Evolutionary conservation across 192 early-diverging fungal genomes (phyloP).

Genomic region (Coemansia sp.): DNA sequence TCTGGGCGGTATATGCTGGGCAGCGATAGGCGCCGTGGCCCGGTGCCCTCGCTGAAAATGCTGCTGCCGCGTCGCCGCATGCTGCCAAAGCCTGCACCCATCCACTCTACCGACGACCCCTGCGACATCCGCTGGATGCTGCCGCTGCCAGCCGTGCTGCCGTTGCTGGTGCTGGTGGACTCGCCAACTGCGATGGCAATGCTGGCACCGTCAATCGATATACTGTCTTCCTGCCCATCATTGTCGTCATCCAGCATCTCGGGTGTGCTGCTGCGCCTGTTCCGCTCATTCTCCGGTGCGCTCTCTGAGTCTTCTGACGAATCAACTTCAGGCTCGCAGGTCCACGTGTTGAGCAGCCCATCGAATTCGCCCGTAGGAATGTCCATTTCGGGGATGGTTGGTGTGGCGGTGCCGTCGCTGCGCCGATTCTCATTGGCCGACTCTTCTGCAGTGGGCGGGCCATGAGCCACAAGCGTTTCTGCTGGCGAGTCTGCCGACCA

Average conservation of each 20-base stretch:
- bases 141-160: constrained; percentile 10
- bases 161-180: neutral
- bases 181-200: neutral
- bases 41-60: constrained; percentile 11
- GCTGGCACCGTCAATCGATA: neutral
- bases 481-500: constrained; percentile 25
- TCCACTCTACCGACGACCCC: constrained; percentile 2
- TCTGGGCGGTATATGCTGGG: constrained; percentile 2
- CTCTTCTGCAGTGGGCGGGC: constrained; percentile 6
- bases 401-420: constrained; percentile 6
- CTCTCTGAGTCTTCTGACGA: too few species aligned
- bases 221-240: neutral
- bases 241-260: neutral
- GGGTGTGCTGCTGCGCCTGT: neutral
- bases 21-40: constrained; percentile 9
- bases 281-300: neutral
- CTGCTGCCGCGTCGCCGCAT: constrained; percentile 12
- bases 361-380: constrained; percentile 38
- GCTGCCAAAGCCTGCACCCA: neutral
- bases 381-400: constrained; percentile 26
- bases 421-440: neutral
- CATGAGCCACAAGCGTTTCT: constrained; percentile 36
- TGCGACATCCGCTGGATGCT: constrained; percentile 7
- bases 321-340: constrained; percentile 10
- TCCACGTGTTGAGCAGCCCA: constrained; percentile 45